phyloP scores from a whole-genome alignment of 257 asterid species.

The Nicotiana attenuata region DNA sequence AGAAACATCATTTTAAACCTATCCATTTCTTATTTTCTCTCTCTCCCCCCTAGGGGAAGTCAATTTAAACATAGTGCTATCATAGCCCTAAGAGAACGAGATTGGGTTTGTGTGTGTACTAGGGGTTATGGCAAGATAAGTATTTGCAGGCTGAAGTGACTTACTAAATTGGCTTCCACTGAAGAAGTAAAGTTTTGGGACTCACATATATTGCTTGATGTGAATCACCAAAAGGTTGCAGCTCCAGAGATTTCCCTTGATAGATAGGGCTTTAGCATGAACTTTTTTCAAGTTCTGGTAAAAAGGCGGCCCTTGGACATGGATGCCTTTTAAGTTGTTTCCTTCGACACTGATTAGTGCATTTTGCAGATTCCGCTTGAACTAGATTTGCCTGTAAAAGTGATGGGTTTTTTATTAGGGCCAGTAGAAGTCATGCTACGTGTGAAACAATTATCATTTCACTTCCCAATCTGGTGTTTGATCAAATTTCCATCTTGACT shows the following conservation, averaged over 20 bases:
- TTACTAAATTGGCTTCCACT: neutral
- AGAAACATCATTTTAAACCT: neutral
- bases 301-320: neutral
- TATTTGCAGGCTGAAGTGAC: neutral
- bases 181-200: neutral
- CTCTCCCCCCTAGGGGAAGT: neutral
- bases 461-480: neutral
- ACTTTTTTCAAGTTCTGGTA: neutral
- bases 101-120: neutral
- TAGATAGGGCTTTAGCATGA: neutral
- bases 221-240: neutral
- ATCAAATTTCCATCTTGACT: neutral
- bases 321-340: neutral
- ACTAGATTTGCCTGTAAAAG: neutral
- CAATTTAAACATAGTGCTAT: neutral
- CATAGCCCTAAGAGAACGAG: neutral
- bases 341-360: neutral
- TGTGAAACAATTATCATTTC: slow-evolving; percentile 5
- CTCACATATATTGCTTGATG: neutral
- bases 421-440: neutral
- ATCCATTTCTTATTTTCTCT: neutral
- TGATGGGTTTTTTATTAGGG: no score
- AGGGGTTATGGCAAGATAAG: neutral
- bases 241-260: neutral
- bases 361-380: neutral